Evolutionary conservation across 1,284 basidiomycete species (phyloP), one percentile per base, ranked within the genome.

Genomic region (Schizophyllum commune): DNA sequence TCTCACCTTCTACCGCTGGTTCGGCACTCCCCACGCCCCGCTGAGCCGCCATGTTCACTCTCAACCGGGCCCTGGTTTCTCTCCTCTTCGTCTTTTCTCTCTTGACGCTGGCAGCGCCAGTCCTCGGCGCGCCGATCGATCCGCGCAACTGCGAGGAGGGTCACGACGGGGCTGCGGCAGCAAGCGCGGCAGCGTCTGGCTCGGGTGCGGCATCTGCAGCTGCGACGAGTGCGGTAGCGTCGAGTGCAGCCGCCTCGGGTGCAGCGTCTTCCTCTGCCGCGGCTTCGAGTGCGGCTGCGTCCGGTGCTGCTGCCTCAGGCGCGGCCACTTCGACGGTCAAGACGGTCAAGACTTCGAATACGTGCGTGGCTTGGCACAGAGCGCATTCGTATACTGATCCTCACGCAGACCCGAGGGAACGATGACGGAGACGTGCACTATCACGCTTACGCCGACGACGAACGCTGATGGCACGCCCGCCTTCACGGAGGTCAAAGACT

Each of bases 391-490:
- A 21, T 39, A 56, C 54, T 58, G 27, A 57, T 55, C 39, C 55
- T 51, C 47, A 39, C 56, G 19, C 57, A 80, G 78, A 58, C 59
- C 71, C 60, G 72, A 76, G 64, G 88, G 83, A 9, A 72, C 75
- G 15, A 77, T 87, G 72, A 81, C 79, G 56, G 78, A 88, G 75
- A 86, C 79, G 5, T 91, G 89, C 69, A 76, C 78, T 4, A 76
- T 88, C 63, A 83, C 81, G 2, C 77, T 91, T 60, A 86, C 83
- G 5, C 87, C 80, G 2, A 73, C 78, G 57, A 77, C 72, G 59
- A 77, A 76, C 62, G 67, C 62, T 17, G 76, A 81, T 64, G 86
- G 86, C 32, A 68, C 80, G 33, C 74, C 78, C 56, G 77, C 73
- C n/a, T 78, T 89, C 32, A 73, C 82, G 68, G 82, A 88, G 69